phyloP scores from a whole-genome alignment of 1,139 yeast species.

The Pichia sp. region DNA sequence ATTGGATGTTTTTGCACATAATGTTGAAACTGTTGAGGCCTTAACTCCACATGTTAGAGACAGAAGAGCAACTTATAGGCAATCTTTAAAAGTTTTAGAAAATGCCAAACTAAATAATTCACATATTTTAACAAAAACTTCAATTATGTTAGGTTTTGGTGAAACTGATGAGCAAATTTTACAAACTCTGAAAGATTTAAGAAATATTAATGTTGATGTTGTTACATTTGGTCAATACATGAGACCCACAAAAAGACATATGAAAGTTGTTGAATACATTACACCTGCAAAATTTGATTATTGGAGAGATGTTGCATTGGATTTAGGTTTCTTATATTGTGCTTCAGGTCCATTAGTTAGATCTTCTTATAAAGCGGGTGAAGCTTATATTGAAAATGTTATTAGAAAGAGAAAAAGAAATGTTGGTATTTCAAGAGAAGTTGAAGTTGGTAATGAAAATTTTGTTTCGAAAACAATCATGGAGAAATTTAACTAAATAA shows the following conservation, averaged over 20 bases:
- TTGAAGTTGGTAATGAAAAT: conserved; percentile 27
- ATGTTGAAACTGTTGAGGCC: conserved; percentile 91
- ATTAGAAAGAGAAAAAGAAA: conserved; percentile 59
- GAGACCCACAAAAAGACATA: conserved; percentile 98
- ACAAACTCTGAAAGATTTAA: conserved; percentile 65
- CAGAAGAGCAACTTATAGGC: conserved; percentile 92
- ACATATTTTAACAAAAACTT: conserved; percentile 79
- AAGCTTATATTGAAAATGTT: conserved; percentile 92
- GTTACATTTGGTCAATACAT: conserved; percentile 98
- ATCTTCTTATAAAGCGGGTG: conserved; percentile 97
- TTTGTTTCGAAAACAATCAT: conserved; percentile 23
- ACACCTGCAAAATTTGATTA: conserved; percentile 92
- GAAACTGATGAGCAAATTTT: conserved; percentile 87
- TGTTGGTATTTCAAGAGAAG: conserved; percentile 28
- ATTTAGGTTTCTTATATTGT: conserved; percentile 89
- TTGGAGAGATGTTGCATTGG: conserved; percentile 86
- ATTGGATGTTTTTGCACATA: conserved; percentile 94
- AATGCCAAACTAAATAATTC: conserved; percentile 78
- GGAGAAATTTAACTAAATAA: neutral
- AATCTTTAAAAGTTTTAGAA: conserved; percentile 68
- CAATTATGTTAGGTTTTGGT: conserved; percentile 94
- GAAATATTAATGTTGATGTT: conserved; percentile 78
- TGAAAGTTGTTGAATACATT: conserved; percentile 94
- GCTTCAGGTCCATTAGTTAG: conserved; percentile 97
- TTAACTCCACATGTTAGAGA: conserved; percentile 94